Percentiles rank a stretch among this genome's conserved stretches.
Conservation (phyloP, 257 asterid genomes). For the Scutellaria baicalensis region DNA sequence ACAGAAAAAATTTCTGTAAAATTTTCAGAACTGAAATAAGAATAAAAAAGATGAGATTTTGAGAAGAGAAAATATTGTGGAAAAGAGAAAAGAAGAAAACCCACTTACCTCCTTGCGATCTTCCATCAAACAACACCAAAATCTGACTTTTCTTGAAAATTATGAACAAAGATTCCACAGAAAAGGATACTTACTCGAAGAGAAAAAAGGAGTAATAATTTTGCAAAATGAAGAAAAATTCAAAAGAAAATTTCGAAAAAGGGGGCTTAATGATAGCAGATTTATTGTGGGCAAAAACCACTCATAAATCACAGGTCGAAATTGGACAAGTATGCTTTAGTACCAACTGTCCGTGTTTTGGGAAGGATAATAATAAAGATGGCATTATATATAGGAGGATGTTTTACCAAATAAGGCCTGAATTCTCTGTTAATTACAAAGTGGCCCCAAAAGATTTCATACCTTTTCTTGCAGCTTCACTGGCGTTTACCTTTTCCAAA, state of each 20-base stretch:
- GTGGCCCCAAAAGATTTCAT: slow-evolving; percentile 14
- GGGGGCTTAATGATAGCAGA: slow-evolving; percentile 10
- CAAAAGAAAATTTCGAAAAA: neutral
- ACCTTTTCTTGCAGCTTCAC: slow-evolving; percentile 13
- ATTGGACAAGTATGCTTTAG: neutral
- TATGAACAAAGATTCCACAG: neutral
- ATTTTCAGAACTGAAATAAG: neutral
- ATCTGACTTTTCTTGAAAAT: slow-evolving; percentile 5
- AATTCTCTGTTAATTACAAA: neutral
- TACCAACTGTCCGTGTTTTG: neutral
- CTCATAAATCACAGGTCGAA: neutral
- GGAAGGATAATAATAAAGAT: neutral
- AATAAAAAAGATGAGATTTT: neutral
- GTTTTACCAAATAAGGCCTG: slow-evolving; percentile 3
- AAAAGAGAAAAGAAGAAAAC: neutral
- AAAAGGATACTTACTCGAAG: neutral
- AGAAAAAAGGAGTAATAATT: neutral
- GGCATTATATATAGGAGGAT: neutral
- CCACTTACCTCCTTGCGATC: slow-evolving; percentile 48
- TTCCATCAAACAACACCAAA: slow-evolving; percentile 29
- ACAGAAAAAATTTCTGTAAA: neutral
- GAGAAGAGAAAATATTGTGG: no score
- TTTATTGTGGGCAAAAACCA: slow-evolving; percentile 10
- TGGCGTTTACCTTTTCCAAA: slow-evolving; percentile 15
- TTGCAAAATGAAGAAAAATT: neutral